phyloP scores from a whole-genome alignment of 345 rosid species.

The Ailanthus altissimus region DNA sequence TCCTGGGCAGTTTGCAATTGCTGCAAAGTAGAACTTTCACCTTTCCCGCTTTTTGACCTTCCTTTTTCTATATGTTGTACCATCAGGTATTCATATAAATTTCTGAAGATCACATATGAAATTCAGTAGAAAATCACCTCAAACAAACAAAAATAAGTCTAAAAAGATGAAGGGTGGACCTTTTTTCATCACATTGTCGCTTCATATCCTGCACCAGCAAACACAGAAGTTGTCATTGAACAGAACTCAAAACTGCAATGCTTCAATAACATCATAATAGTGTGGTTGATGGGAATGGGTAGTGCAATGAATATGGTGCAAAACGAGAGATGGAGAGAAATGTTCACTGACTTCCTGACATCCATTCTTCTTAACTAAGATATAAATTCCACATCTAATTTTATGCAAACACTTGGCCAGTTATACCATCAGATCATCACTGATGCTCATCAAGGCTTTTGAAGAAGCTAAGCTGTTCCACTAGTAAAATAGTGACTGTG shows the following conservation, averaged over 20 bases:
- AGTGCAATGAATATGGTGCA: conserved; percentile 1
- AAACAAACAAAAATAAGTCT: conserved; percentile 19
- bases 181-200: conserved; percentile 93
- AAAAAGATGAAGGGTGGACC: conserved; percentile 43
- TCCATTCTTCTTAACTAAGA: background rate
- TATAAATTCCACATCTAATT: conserved; percentile 6
- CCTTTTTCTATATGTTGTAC: conserved; percentile 83
- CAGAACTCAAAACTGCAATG: conserved; percentile 11
- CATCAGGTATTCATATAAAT: conserved; percentile 69
- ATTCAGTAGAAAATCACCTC: conserved; percentile 28
- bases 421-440: background rate
- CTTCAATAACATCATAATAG: background rate
- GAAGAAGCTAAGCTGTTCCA: background rate
- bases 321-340: background rate
- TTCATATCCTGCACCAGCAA: conserved; percentile 84
- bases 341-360: background rate
- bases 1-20: conserved; percentile 72
- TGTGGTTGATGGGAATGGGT: background rate
- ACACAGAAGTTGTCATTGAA: conserved; percentile 26
- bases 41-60: conserved; percentile 70
- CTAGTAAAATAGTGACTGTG: background rate
- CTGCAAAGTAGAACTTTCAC: conserved; percentile 51
- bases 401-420: background rate
- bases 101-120: conserved; percentile 49
- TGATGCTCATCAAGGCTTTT: background rate